Evolutionary conservation across 139 green algal species (phyloP).

Genomic region (Asterochloris erici): DNA sequence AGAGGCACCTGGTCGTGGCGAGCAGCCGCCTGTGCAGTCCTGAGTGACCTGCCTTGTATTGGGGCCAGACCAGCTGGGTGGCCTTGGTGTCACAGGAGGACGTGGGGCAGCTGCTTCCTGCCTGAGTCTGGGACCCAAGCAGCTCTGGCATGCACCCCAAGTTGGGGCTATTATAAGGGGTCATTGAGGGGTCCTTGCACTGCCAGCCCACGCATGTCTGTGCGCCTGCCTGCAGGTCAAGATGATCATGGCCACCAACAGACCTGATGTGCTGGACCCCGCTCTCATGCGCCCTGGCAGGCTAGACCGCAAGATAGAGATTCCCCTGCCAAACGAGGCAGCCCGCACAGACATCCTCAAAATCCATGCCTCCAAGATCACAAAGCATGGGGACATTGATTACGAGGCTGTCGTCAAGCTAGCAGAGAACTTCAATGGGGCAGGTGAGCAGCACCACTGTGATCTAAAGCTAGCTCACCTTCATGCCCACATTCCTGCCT

Average conservation of each 20-base stretch:
- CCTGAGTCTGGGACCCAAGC: too few species aligned
- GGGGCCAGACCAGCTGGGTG: too few species aligned
- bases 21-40: too few species aligned
- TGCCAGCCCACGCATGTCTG: too few species aligned
- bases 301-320: slow-evolving; percentile 98
- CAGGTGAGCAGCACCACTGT: slow-evolving; percentile 22
- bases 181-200: too few species aligned
- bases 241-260: slow-evolving; percentile 95
- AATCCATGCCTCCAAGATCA: slow-evolving; percentile 91
- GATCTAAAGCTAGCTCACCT: neutral
- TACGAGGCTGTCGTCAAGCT: slow-evolving; percentile 98
- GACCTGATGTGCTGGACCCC: slow-evolving; percentile 96
- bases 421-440: slow-evolving; percentile 96
- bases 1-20: too few species aligned
- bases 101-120: too few species aligned
- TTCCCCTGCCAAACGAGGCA: slow-evolving; percentile 98
- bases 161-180: too few species aligned
- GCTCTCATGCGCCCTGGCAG: slow-evolving; percentile 93
- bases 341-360: slow-evolving; percentile 97
- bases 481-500: too few species aligned
- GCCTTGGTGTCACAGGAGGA: too few species aligned
- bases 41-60: too few species aligned
- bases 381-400: slow-evolving; percentile 99
- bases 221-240: slow-evolving; percentile 68
- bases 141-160: too few species aligned